phyloP scores from a whole-genome alignment of 1,284 basidiomycete species.

The Ustilago crameri region DNA sequence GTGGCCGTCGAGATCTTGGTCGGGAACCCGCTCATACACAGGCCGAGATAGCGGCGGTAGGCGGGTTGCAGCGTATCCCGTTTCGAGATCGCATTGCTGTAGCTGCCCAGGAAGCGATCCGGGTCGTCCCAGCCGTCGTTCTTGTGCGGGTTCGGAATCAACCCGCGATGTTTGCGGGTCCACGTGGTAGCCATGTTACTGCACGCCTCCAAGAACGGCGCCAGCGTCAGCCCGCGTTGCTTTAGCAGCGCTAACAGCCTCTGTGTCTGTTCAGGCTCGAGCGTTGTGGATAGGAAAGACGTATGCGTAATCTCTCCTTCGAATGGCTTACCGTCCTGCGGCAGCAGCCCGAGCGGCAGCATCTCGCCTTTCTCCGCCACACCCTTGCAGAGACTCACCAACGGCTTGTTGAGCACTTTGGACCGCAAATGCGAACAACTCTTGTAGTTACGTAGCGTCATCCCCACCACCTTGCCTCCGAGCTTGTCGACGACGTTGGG shows the following conservation, averaged over 20 bases:
- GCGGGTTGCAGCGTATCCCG: conserved; percentile 20
- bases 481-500: conserved; percentile 22
- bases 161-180: conserved; percentile 20
- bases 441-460: conserved; percentile 10
- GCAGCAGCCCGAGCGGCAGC: conserved; percentile 41
- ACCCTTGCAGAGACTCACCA: conserved; percentile 17
- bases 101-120: conserved; percentile 24
- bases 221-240: conserved; percentile 18
- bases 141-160: conserved; percentile 1
- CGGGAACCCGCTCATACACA: conserved; percentile 37
- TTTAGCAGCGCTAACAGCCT: conserved; percentile 15
- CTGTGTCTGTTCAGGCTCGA: conserved; percentile 5
- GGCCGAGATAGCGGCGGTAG: conserved; percentile 19
- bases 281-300: background rate
- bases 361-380: conserved; percentile 35
- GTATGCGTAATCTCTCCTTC: conserved; percentile 15
- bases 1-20: conserved; percentile 21
- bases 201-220: conserved; percentile 36
- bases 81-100: conserved; percentile 36
- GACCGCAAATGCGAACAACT: background rate
- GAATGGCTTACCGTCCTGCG: conserved; percentile 18
- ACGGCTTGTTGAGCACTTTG: conserved; percentile 19
- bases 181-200: conserved; percentile 33
- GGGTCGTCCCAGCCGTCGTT: conserved; percentile 9
- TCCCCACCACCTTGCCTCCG: conserved; percentile 10